These are phyloP conservation scores for Syncephalastrum contaminatum DNA, from an alignment of 371 early-diverging fungal genomes.

Conservation along the genomic window DNA sequence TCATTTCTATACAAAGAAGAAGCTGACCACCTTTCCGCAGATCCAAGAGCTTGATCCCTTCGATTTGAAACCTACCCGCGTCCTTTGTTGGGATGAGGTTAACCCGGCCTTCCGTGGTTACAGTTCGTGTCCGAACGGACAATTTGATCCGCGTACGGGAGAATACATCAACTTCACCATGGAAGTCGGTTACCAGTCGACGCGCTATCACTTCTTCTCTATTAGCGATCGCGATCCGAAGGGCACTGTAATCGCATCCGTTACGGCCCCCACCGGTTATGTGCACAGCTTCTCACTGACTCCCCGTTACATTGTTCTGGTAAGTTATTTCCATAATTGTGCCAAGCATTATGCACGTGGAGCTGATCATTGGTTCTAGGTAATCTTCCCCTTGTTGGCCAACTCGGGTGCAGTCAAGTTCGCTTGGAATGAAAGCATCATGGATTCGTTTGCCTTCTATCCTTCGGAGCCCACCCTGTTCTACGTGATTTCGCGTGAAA, in stretches of 20 bases:
- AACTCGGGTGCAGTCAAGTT: slow-evolving; percentile 65
- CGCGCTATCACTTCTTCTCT: slow-evolving; percentile 67
- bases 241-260: slow-evolving; percentile 64
- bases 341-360: background rate
- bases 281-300: slow-evolving; percentile 77
- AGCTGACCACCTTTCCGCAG: slow-evolving; percentile 22
- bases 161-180: slow-evolving; percentile 75
- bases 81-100: slow-evolving; percentile 63
- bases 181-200: slow-evolving; percentile 66
- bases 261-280: slow-evolving; percentile 63
- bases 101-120: slow-evolving; percentile 72
- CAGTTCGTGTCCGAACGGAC: slow-evolving; percentile 69
- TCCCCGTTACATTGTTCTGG: slow-evolving; percentile 66
- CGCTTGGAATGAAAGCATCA: slow-evolving; percentile 68
- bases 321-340: slow-evolving; percentile 11
- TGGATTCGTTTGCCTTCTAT: slow-evolving; percentile 67
- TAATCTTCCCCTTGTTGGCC: slow-evolving; percentile 55
- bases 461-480: slow-evolving; percentile 58
- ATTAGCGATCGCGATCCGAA: slow-evolving; percentile 59
- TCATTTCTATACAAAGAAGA: background rate
- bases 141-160: slow-evolving; percentile 64
- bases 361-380: slow-evolving; percentile 21
- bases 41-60: slow-evolving; percentile 75
- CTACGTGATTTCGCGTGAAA: slow-evolving; percentile 70
- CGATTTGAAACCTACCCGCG: slow-evolving; percentile 68